Percentiles rank a stretch among this genome's conserved stretches.
Conservation (phyloP, 306 rosid species). For the Oxytropis ochrocephala region DNA sequence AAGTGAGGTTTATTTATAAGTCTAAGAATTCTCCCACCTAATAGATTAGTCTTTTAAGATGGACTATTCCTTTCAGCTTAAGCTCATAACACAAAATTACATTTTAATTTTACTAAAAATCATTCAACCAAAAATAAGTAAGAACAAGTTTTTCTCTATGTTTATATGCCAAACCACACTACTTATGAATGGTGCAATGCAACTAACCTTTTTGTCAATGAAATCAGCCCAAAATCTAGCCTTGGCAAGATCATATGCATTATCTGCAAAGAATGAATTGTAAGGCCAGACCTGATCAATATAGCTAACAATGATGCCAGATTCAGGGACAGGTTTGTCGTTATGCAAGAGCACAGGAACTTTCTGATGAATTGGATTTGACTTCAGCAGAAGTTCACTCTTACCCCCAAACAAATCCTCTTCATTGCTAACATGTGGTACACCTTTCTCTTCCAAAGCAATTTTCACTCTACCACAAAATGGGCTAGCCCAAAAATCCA, state of each 20-base stretch:
- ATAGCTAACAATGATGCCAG: conserved; percentile 36
- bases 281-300: conserved; percentile 54
- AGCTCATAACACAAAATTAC: too few species aligned
- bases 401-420: conserved; percentile 66
- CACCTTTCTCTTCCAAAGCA: conserved; percentile 55
- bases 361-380: conserved; percentile 55
- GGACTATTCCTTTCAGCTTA: too few species aligned
- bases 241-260: conserved; percentile 45
- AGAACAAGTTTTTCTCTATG: too few species aligned
- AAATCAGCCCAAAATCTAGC: conserved; percentile 63
- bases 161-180: neutral
- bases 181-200: neutral
- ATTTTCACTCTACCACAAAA: conserved; percentile 52
- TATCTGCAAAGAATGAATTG: conserved; percentile 46
- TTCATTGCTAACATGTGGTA: conserved; percentile 23
- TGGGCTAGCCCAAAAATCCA: conserved; percentile 57
- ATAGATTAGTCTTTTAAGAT: too few species aligned
- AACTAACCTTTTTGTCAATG: conserved; percentile 56
- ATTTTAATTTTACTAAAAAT: too few species aligned
- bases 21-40: too few species aligned
- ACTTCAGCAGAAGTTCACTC: conserved; percentile 47
- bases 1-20: too few species aligned
- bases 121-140: too few species aligned
- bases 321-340: conserved; percentile 45
- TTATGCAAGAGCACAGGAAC: conserved; percentile 63